Evolutionary conservation across 2,329 filamentous ascomycete species (phyloP), one percentile per base, ranked within the genome.

Genomic region (Pyrenophora tritici-repentis): DNA sequence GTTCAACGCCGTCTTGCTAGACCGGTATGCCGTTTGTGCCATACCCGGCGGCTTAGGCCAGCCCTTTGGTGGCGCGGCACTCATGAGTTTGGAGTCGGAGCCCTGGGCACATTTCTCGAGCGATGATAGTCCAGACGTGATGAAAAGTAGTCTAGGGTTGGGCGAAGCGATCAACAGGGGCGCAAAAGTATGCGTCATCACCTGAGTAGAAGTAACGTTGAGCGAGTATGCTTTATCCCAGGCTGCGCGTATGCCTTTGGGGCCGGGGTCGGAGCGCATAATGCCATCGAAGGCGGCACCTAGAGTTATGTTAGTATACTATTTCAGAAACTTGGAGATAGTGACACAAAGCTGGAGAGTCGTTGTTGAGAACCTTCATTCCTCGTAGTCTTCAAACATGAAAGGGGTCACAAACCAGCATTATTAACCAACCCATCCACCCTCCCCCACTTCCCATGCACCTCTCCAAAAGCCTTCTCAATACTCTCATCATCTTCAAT

Each of bases 401-500:
- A 24, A 9, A 24, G 8, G 22, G 4, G 6, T 9, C 22, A 24
- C 22, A 24, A 24, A 76, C 81, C 83, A 0, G 79, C 83, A 46
- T 86, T 86, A 68, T 85, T 85, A 50, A 86, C 66, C 0, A 86
- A 73, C 1, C 74, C 67, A 42, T 86, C 83, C 2, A 86, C 33
- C 10, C 66, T 73, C 10, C 78, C 79, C 53, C 74, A 36, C 13
- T 36, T 18, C 16, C n/a, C 34, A 12, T 36, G 8, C 16, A 36
- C 13, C 16, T 36, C 16, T 12, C 17, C 16, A 10, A 36, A 77
- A 0, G 79, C 18, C 16, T 20, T 20, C 34, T 36, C 34, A 36
- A 36, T 29, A 13, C 26, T 36, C 2, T 10, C 34, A 18, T 16
- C 34, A 10, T 63, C 35, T 33, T 73, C 70, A 14, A 86, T 69